Evolutionary conservation across 352 stramenopile species (phyloP), one percentile per base, ranked within the genome.

Genomic region (Aphanomyces cochlioides): DNA sequence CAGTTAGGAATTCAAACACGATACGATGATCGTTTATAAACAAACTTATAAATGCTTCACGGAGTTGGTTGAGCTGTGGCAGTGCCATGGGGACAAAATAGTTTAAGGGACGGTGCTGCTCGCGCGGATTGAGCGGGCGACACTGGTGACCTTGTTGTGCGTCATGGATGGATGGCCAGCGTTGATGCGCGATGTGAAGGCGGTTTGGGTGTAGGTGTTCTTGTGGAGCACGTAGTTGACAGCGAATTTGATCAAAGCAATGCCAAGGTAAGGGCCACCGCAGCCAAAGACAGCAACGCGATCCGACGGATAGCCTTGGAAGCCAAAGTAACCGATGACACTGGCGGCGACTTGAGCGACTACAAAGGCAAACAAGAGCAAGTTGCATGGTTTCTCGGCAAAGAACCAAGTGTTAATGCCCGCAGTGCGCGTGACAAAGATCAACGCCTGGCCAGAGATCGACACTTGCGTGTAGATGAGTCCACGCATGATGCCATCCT

Each of bases 181-280:
- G 73, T 89, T 91, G 71, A 91, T 91, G 73, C 83, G 80, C 70
- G 84, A 80, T 59, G 78, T 87, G 73, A 90, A 90, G 57, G 83
- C 83, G 73, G 80, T 87, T 64, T 78, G 74, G 39, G 57, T 73
- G 75, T 90, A 90, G 66, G 79, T 83, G 56, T 76, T 71, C 75
- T 85, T 85, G 69, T 77, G 79, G 65, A 90, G 61, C 13, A 88
- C 38, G 74, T 89, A 89, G 74, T 90, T 90, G 48, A 89, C 75
- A 28, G 53, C 53, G 65, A 89, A 90, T 76, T 90, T 89, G 74
- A 89, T 85, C 72, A 88, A 19, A 75, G 78, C 83, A 40, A 90
- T 78, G 57, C 87, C 53, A 43, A 77, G 88, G 77, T 90, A 90
- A 41, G 74, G 75, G 47, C 81, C 81, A n/a, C 83, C 80, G 60